A percentile compares a stretch with the other conserved stretches of the same genome.
These are phyloP conservation scores for Apodospora peruviana DNA, from an alignment of 495 filamentous ascomycete species.

Conservation along the genomic window DNA sequence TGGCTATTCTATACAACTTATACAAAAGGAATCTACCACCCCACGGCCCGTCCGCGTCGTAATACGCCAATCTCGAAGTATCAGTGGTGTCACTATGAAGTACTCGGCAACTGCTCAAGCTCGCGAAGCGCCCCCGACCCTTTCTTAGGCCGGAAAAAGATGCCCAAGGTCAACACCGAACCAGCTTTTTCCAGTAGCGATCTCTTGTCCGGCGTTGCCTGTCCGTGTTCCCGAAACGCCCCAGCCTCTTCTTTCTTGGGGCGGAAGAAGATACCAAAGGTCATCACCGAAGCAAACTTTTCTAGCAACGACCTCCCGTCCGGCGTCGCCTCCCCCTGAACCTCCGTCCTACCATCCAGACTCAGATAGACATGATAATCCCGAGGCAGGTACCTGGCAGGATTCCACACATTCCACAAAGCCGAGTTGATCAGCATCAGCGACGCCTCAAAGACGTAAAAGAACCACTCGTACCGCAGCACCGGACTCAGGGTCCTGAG, in stretches of 20 bases:
- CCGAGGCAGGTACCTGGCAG: neutral
- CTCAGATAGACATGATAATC: neutral
- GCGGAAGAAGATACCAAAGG: neutral
- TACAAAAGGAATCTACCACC: no score
- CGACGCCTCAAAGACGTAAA: slow-evolving; percentile 10
- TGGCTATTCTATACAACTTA: no score
- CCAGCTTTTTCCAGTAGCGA: neutral
- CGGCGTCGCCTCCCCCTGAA: slow-evolving; percentile 3
- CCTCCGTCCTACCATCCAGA: slow-evolving; percentile 1
- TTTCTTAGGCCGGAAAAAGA: neutral
- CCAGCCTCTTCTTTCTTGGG: no score
- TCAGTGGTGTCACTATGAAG: no score
- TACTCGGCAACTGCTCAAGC: no score
- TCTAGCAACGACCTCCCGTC: neutral
- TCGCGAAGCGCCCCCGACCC: no score
- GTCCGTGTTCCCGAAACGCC: no score
- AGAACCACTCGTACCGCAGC: slow-evolving; percentile 32
- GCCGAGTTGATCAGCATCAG: slow-evolving; percentile 1
- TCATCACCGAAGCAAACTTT: neutral
- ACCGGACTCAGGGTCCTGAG: slow-evolving; percentile 23
- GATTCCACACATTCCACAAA: slow-evolving; percentile 6
- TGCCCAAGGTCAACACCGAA: neutral
- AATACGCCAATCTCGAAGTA: no score
- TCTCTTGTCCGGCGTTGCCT: slow-evolving; percentile 1
- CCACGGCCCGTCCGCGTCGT: no score